These are phyloP conservation scores for Arabis alpina DNA, from an alignment of 345 rosid genomes.

Conservation along the genomic window DNA sequence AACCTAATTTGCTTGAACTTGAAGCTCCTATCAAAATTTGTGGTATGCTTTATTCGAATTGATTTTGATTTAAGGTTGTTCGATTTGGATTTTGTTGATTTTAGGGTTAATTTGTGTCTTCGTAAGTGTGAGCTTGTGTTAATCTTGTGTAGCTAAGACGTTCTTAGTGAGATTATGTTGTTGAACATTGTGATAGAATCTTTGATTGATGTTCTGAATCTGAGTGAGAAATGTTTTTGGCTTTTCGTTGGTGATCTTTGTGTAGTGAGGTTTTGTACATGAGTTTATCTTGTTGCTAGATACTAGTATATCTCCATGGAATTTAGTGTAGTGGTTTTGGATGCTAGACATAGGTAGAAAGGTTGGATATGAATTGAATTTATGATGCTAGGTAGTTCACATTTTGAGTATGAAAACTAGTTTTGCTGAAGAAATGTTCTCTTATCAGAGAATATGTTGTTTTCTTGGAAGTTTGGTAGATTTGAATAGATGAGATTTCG, in stretches of 20 bases:
- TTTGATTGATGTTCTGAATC: too few species aligned
- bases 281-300: constrained; percentile 20
- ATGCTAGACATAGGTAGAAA: not conserved
- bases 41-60: constrained; percentile 48
- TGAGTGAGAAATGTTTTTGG: not conserved
- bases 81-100: not conserved
- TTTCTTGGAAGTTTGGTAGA: constrained; percentile 20
- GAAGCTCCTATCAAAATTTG: constrained; percentile 98
- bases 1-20: constrained; percentile 92
- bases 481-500: not conserved
- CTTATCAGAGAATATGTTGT: constrained; percentile 5
- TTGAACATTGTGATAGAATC: not conserved
- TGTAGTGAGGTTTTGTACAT: not conserved
- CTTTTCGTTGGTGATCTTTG: constrained; percentile 5
- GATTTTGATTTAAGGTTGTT: constrained; percentile 9
- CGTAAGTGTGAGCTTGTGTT: constrained; percentile 11
- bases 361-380: not conserved
- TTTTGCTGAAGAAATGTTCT: constrained; percentile 7
- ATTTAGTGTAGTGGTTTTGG: constrained; percentile 7
- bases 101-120: not conserved
- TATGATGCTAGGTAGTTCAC: not conserved
- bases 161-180: constrained; percentile 22
- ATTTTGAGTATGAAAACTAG: constrained; percentile 1
- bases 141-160: not conserved
- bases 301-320: not conserved